A percentile compares a stretch with the other conserved stretches of the same genome.
These are phyloP conservation scores for Kwoniella heveanensis DNA, from an alignment of 768 basidiomycete species.

Conservation along the genomic window DNA sequence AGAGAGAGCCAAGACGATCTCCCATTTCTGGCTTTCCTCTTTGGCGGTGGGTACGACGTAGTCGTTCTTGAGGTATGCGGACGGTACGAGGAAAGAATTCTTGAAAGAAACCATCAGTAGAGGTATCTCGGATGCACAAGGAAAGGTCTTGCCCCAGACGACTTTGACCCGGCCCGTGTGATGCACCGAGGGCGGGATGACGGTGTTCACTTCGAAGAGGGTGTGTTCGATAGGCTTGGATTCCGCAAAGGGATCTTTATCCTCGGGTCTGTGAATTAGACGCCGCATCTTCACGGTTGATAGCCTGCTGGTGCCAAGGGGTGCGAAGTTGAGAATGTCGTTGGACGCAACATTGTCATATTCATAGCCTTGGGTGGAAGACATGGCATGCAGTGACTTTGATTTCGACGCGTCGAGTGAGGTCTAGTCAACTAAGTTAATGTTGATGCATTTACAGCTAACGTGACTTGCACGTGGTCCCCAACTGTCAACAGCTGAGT, in stretches of 20 bases:
- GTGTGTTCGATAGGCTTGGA: not conserved
- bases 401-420: too few relatives aligned
- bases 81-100: not conserved
- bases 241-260: not conserved
- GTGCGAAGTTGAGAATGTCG: too few relatives aligned
- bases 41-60: constrained; percentile 9
- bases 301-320: too few relatives aligned
- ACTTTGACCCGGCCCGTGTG: constrained; percentile 5
- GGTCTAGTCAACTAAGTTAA: too few relatives aligned
- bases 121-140: not conserved
- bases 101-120: constrained; percentile 5
- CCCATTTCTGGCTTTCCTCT: constrained; percentile 3
- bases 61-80: constrained; percentile 12
- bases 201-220: not conserved
- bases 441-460: too few relatives aligned
- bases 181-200: constrained; percentile 6
- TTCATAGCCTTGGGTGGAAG: too few relatives aligned
- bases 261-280: not conserved
- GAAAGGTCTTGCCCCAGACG: not conserved
- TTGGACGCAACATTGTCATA: too few relatives aligned
- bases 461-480: too few relatives aligned
- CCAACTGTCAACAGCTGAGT: too few relatives aligned
- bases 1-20: constrained; percentile 9
- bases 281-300: too few relatives aligned
- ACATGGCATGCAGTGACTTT: too few relatives aligned